These are phyloP conservation scores for Capsicum baccatum DNA, from an alignment of 257 asterid species.

Conservation along the genomic window DNA sequence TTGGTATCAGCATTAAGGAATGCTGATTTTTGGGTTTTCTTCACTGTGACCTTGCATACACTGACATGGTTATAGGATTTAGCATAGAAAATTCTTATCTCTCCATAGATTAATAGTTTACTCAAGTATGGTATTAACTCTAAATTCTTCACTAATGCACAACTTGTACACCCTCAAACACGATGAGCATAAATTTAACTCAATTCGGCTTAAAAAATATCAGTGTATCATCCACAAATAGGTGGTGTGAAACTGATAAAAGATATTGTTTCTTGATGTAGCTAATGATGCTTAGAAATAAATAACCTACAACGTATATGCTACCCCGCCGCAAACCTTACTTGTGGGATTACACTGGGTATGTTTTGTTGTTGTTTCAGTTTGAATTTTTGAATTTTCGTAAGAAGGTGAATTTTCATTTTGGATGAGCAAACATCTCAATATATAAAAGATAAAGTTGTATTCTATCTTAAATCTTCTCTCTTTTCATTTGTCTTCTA, in stretches of 20 bases:
- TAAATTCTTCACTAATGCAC: too few species aligned
- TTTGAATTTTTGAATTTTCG: not conserved
- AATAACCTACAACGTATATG: too few species aligned
- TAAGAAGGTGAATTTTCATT: conserved; percentile 14
- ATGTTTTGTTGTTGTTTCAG: not conserved
- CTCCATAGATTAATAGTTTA: not conserved
- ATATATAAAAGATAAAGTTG: not conserved
- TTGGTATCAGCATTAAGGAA: not conserved
- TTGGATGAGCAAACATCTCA: conserved; percentile 19
- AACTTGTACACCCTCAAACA: too few species aligned
- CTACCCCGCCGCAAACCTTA: too few species aligned
- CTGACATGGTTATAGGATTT: not conserved
- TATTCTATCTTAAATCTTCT: not conserved
- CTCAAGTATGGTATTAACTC: not conserved
- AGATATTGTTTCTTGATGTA: too few species aligned
- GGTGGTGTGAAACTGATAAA: too few species aligned
- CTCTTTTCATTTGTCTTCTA: not conserved
- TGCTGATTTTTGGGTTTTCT: conserved; percentile 9
- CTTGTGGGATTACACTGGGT: not conserved
- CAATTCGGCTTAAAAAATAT: too few species aligned
- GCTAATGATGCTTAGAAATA: too few species aligned
- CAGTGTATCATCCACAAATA: too few species aligned
- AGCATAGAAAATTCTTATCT: not conserved
- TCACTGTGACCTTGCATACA: not conserved
- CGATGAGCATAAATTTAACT: too few species aligned